A percentile compares a stretch with the other conserved stretches of the same genome.
These are phyloP conservation scores for Botrytis sinoallii DNA, from an alignment of 2,329 filamentous ascomycete species.

Conservation along the genomic window DNA sequence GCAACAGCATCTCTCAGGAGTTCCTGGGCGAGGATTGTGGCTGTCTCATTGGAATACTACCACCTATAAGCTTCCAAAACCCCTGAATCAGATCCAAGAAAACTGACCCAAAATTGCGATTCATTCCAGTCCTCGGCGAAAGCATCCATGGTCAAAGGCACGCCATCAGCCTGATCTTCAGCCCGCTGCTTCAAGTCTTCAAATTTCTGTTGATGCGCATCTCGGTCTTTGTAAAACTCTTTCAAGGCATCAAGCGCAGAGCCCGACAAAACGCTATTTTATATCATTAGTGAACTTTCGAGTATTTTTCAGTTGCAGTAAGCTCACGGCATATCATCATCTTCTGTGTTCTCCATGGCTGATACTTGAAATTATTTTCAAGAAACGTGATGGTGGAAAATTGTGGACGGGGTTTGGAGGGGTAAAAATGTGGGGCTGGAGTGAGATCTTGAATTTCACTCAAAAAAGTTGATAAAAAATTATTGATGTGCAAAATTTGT, in stretches of 20 bases:
- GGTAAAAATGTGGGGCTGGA: constrained; percentile 10
- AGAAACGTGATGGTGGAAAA: constrained; percentile 9
- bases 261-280: constrained; percentile 58
- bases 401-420: constrained; percentile 6
- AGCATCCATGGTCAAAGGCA: constrained; percentile 58
- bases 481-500: background rate
- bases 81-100: background rate
- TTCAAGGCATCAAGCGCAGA: constrained; percentile 66
- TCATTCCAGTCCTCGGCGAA: constrained; percentile 83
- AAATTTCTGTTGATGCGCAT: constrained; percentile 63
- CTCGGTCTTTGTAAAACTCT: constrained; percentile 71
- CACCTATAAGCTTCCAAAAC: background rate
- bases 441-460: background rate
- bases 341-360: constrained; percentile 22
- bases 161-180: constrained; percentile 49
- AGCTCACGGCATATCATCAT: constrained; percentile 27
- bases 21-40: constrained; percentile 58
- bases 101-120: constrained; percentile 74
- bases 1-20: constrained; percentile 59
- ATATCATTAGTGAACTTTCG: background rate
- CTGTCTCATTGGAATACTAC: constrained; percentile 71
- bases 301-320: background rate
- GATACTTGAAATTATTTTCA: constrained; percentile 21
- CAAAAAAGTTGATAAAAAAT: background rate
- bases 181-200: constrained; percentile 62